Base-by-base conservation (phyloP, 1,284 basidiomycete species). In the Agroathelia rolfsii region DNA sequence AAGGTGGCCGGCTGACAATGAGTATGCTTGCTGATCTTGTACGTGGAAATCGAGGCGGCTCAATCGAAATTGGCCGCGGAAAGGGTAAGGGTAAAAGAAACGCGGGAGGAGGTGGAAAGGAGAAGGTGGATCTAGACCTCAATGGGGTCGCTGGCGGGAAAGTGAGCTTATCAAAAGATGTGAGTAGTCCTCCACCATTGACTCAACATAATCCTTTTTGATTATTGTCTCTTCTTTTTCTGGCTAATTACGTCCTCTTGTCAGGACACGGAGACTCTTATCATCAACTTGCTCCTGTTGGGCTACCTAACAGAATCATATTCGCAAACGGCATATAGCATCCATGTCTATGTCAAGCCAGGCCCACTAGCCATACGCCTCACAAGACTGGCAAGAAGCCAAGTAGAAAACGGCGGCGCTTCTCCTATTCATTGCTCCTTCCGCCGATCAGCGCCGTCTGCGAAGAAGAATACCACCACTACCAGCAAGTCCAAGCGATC, bases 261-360 rank as follows among this genome's bases (percentile, higher is more conserved):
- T 29, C 45, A 92, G 86, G 78, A 89, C 28, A 64, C 72, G 18
- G 86, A 90, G 51, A 56, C 62, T 16, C 62, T 93, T n/a, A 51
- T 87, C 13, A 67, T 87, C 5, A 64, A 77, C 23, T 57, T 94
- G 2, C 51, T 85, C n/a, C 45, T 74, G 15, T 45, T 60, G 0
- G 59, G 59, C 1, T 75, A 72, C 46, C 52, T 76, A 38, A 43
- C 69, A 55, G 65, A 77, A 59, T 46, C 53, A 0, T 79, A 71
- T 46, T 55, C 63, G 23, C 54, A 60, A 3, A 87, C 68, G 1
- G 56, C 71, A 1, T 79, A 84, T 44, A 46, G 50, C 0, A 64
- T 66, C 22, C 73, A 73, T 39, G 66, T 73, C 7, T 90, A 93
- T 52, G 43, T 90, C 24, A 47, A 54, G 12, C 64, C 69, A 1